Evolutionary conservation across 1,284 basidiomycete genomes (phyloP), one percentile per base, ranked within the genome.

Genomic region (Ceratobasidium sp.): DNA sequence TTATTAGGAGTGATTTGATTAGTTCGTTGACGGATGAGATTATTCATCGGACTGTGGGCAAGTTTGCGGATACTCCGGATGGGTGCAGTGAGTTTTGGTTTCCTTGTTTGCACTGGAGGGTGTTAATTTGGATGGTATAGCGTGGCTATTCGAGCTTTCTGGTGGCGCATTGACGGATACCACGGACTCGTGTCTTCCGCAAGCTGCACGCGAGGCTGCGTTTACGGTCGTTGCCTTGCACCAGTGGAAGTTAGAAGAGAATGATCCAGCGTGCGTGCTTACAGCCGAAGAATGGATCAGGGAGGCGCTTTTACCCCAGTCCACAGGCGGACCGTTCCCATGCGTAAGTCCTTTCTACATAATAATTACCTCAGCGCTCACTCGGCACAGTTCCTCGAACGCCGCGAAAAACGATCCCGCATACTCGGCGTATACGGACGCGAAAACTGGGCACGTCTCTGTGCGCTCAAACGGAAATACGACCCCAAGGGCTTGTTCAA

Each of bases 211-310:
- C 34, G 88, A 92, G 81, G 92, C 93, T 0, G 84, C 89, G 6
- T 97, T 96, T 85, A 95, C 93, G 2, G 90, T 96, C 61, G 93
- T 94, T 1, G 95, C 96, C 22, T 85, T 97, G 61, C 95, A 97
- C 83, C 96, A 97, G 83, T 97, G 96, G 96, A 91, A 92, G 77
- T 90, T 95, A 83, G 87, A 90, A 66, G 86, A 91, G 51, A 89
- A 94, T 79, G 96, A 97, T 80, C 89, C 90, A 25, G 86, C 89
- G 22, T 97, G 95, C 80, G 88, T 95, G 73, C 87, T 88, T 64
- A 91, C 92, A 43, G 95, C 95, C 13, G 93, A 96, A 82, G 89
- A 94, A 89, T 96, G 95, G 95, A 92, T 96, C 76, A 83, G 88
- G 43, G 88, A 87, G 5, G 92, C 92, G 1, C 86, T 95, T 70